phyloP scores from a whole-genome alignment of 2,329 filamentous ascomycete species.

The Apiospora pterosperma region DNA sequence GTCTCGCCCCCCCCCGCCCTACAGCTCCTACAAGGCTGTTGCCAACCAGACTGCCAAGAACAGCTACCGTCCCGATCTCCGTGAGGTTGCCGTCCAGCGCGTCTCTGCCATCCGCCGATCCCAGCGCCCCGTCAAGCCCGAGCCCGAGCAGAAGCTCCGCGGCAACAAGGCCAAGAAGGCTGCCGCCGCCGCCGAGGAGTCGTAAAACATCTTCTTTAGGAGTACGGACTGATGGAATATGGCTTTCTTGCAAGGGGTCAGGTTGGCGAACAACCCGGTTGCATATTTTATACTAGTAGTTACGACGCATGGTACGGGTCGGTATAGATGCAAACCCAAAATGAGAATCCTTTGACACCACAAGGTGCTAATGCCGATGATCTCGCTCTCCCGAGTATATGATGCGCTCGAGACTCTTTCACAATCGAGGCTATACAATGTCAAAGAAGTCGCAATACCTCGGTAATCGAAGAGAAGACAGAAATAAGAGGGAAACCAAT shows the following conservation, averaged over 20 bases:
- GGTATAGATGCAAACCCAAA: constrained; percentile 3
- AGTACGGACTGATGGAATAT: constrained; percentile 8
- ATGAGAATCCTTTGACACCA: constrained; percentile 4
- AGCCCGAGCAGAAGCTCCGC: constrained; percentile 69
- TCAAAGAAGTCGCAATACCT: not conserved
- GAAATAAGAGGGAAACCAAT: not conserved
- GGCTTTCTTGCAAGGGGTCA: constrained; percentile 4
- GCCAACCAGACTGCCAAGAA: constrained; percentile 79
- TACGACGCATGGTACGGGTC: not conserved
- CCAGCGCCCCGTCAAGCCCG: constrained; percentile 75
- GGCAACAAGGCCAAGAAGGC: constrained; percentile 78
- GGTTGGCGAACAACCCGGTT: constrained; percentile 6
- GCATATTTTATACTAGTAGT: constrained; percentile 1
- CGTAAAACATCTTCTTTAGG: constrained; percentile 23
- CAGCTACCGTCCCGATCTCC: constrained; percentile 80
- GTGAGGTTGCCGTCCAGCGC: constrained; percentile 75
- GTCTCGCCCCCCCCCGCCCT: constrained; percentile 17
- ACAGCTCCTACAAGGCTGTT: constrained; percentile 83
- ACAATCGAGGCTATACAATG: not conserved
- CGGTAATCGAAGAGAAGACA: not conserved
- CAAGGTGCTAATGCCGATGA: not conserved
- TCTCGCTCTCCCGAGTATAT: not conserved
- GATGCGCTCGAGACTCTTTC: not conserved
- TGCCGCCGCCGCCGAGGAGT: constrained; percentile 44
- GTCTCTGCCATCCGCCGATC: constrained; percentile 80